Conservation (phyloP, 352 stramenopile genomes). For the Phytophthora nicotianae region DNA sequence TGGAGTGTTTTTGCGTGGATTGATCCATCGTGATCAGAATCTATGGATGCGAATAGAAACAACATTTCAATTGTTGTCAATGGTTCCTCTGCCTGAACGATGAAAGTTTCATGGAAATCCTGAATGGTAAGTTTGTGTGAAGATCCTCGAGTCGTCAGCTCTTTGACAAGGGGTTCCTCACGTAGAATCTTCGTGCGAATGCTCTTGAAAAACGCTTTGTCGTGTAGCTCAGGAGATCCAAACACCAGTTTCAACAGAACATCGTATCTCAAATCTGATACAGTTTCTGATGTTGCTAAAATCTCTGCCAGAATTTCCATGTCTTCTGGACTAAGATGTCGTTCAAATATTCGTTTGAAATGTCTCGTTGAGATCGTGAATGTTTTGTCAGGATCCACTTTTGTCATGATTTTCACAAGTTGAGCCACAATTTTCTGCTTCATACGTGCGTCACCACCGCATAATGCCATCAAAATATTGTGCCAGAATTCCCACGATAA, state of each 20-base stretch:
- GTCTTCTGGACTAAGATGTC: conserved; percentile 45
- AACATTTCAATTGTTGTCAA: conserved; percentile 38
- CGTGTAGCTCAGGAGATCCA: conserved; percentile 38
- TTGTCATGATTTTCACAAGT: conserved; percentile 56
- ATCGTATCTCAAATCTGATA: conserved; percentile 47
- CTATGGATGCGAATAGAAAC: conserved; percentile 42
- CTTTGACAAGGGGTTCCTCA: conserved; percentile 15
- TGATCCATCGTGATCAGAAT: conserved; percentile 24
- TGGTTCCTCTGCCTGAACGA: background rate
- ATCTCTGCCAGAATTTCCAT: conserved; percentile 32
- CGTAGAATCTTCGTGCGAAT: conserved; percentile 34
- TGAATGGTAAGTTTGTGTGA: conserved; percentile 21
- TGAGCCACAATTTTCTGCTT: conserved; percentile 48
- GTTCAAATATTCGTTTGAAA: conserved; percentile 59
- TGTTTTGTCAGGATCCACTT: conserved; percentile 42
- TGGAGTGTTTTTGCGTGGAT: conserved; percentile 36
- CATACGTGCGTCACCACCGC: conserved; percentile 21
- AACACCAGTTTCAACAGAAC: conserved; percentile 62
- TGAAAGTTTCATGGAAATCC: conserved; percentile 24
- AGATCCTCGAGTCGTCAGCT: conserved; percentile 19
- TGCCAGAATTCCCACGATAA: conserved; percentile 48
- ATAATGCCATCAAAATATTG: conserved; percentile 41
- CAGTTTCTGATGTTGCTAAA: conserved; percentile 14
- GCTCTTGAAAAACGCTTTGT: conserved; percentile 19
- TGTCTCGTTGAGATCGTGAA: conserved; percentile 45